Evolutionary conservation across 768 basidiomycete species (phyloP).

Genomic region (Lactifluus piperatus): DNA sequence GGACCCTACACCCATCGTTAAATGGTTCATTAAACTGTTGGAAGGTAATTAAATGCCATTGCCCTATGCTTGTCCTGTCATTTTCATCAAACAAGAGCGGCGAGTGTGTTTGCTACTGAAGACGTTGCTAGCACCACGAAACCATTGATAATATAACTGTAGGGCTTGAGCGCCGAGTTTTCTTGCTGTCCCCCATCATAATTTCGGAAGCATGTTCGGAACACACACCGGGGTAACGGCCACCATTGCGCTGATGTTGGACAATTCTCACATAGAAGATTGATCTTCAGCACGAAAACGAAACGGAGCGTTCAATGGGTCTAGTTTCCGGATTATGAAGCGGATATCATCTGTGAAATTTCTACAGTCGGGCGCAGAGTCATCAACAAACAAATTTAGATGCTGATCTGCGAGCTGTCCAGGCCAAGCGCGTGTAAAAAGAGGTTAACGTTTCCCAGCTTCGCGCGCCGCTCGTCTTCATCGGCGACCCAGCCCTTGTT

Average conservation of each 20-base stretch:
- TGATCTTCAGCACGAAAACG: not conserved
- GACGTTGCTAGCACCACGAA: not conserved
- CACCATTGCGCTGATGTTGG: not conserved
- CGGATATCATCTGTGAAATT: slow-evolving; percentile 12
- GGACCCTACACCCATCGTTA: not conserved
- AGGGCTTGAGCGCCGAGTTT: not conserved
- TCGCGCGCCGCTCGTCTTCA: slow-evolving; percentile 62
- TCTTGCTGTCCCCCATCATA: not conserved
- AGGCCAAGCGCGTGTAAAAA: slow-evolving; percentile 75
- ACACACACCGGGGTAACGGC: not conserved
- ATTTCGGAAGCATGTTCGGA: slow-evolving; percentile 4
- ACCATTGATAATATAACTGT: not conserved
- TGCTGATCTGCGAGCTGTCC: slow-evolving; percentile 58
- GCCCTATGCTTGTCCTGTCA: not conserved
- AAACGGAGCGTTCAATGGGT: not conserved
- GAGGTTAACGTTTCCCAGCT: slow-evolving; percentile 88
- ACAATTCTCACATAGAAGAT: not conserved
- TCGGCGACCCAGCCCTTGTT: slow-evolving; percentile 72
- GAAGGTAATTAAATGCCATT: not conserved
- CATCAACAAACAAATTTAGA: slow-evolving; percentile 15
- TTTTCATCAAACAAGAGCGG: not conserved
- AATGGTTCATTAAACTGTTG: not conserved
- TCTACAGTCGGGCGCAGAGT: slow-evolving; percentile 14
- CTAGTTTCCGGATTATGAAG: slow-evolving; percentile 14
- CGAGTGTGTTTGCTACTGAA: not conserved